Conservation (phyloP, 78 protist genomes). For the Polysphondylium violaceum region DNA sequence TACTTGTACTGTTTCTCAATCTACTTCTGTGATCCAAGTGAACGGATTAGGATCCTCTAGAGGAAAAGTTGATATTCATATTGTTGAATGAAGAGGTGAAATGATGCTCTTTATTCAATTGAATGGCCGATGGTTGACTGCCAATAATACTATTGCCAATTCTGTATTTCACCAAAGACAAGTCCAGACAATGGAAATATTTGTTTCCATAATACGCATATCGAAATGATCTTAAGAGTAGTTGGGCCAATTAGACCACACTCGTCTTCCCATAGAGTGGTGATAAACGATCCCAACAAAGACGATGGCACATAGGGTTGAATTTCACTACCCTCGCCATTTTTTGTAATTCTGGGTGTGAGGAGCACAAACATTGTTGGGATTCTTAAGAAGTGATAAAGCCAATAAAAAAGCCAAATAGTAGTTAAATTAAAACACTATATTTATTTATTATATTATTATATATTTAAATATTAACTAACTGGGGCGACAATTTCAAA, state of each 20-base stretch:
- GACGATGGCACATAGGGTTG: slow-evolving; percentile 57
- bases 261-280: slow-evolving; percentile 59
- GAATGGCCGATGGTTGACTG: not conserved
- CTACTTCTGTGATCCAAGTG: too few species aligned
- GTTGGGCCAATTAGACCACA: slow-evolving; percentile 57
- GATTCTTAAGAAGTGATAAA: too few species aligned
- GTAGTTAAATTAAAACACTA: too few species aligned
- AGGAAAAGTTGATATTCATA: slow-evolving; percentile 23
- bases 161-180: slow-evolving; percentile 12
- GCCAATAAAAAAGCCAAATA: too few species aligned
- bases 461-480: slow-evolving; percentile 19
- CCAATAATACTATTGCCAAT: too few species aligned
- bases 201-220: slow-evolving; percentile 35
- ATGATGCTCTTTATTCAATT: not conserved
- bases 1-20: too few species aligned
- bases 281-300: slow-evolving; percentile 15
- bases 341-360: slow-evolving; percentile 46
- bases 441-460: slow-evolving; percentile 7
- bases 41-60: slow-evolving; percentile 2
- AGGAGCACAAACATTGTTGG: too few species aligned
- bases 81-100: slow-evolving; percentile 17
- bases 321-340: slow-evolving; percentile 45
- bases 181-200: slow-evolving; percentile 29
- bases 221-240: slow-evolving; percentile 14
- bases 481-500: slow-evolving; percentile 53